Evolutionary conservation across 495 filamentous ascomycete genomes (phyloP), one percentile per base, ranked within the genome.

Genomic region (Penicillium longicatenatum): DNA sequence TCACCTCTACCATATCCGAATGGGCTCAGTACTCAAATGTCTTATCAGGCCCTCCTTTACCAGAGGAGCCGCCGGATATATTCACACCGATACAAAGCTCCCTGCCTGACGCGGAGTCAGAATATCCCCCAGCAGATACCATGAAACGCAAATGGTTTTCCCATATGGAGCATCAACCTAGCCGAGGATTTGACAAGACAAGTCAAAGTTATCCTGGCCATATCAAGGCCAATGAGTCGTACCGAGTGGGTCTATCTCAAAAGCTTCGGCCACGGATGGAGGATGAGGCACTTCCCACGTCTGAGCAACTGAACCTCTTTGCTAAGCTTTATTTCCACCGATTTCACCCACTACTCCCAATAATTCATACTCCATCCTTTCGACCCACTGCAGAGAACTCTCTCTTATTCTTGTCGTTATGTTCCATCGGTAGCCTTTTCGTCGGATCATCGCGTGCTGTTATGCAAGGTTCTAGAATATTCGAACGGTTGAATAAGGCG

Each of bases 401-500:
- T 12, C 45, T 70, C n/a, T 50, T 75, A 1, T 63, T 71, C 11
- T 35, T 73, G 16, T 73, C 72, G 0, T 69, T 75, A 6, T 70
- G 66, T 37, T 73, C 72, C 4, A 60, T 75, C 12, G 72, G 72
- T 1, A 75, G 70, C 56, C 59, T 75, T 2, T 68, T 75, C 30
- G 61, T 68, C 1, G 72, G 70, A 2, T 73, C 68, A 0, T 52
- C 62, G 0, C 50, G 52, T 43, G 72, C 70, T 10, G 59, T 63
- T 2, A 57, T 55, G 4, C 70, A 73, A 41, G 70, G 70, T 0
- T 49, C 45, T 11, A 48, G 63, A 11, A 62, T 75, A 10, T 75
- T 75, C 53, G 69, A 73, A 39, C 57, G 64, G 12, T 47, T 75
- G 22, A 70, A 75, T 47, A 75, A 75, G 49, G 70, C 70, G 1